Percentiles rank a stretch among this genome's conserved stretches.
Evolutionary conservation across 176 grass and related monocot species (phyloP).

Genomic region (Themeda triandra): DNA sequence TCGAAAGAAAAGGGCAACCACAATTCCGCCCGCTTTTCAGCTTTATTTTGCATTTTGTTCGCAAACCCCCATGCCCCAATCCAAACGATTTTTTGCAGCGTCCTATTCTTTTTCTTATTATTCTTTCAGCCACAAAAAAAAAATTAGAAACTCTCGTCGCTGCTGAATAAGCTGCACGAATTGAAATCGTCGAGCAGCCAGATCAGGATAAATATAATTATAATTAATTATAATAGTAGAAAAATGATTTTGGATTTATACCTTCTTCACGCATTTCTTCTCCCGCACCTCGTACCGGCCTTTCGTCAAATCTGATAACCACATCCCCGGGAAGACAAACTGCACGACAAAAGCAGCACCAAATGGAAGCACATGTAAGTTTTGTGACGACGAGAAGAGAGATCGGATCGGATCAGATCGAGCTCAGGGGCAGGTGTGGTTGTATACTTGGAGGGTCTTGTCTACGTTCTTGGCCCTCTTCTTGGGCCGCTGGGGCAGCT

Average conservation of each 20-base stretch:
- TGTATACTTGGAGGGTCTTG: constrained; percentile 72
- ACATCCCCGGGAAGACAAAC: constrained; percentile 96
- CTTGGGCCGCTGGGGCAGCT: constrained; percentile 90
- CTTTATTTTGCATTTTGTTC: constrained; percentile 25
- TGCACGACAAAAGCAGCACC: constrained; percentile 9
- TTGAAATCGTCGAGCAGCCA: background rate
- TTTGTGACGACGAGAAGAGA: background rate
- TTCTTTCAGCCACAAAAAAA: background rate
- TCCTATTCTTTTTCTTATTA: background rate
- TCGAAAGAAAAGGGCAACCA: constrained; percentile 9
- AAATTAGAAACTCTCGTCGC: background rate
- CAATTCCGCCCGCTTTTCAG: constrained; percentile 22
- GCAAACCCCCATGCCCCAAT: background rate
- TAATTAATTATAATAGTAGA: background rate
- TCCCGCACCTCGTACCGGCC: constrained; percentile 94
- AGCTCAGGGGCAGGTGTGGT: background rate
- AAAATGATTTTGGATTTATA: constrained; percentile 22
- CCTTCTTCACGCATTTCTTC: constrained; percentile 96
- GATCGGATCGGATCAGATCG: constrained; percentile 10
- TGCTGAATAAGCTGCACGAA: background rate
- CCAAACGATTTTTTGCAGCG: background rate
- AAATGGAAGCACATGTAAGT: constrained; percentile 5
- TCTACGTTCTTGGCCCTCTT: constrained; percentile 91
- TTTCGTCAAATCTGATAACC: constrained; percentile 85
- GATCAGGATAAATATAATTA: too few species aligned